phyloP scores from a whole-genome alignment of 2,329 filamentous ascomycete genomes.

The Aspergillus clavatus region DNA sequence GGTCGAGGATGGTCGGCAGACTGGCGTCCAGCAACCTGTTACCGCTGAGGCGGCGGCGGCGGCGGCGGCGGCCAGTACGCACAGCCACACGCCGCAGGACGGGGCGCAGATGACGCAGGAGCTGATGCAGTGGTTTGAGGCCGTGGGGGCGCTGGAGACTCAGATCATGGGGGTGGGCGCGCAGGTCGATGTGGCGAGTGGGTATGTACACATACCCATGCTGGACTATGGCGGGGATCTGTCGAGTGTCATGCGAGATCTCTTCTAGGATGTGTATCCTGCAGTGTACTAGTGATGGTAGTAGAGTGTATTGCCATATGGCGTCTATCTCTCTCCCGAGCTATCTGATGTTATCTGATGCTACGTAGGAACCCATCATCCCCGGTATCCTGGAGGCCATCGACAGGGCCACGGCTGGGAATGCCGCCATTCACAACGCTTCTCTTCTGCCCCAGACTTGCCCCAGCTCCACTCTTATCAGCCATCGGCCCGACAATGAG shows the following conservation, averaged over 20 bases:
- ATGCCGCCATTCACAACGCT: too few relatives aligned
- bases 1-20: too few relatives aligned
- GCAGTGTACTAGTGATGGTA: too few relatives aligned
- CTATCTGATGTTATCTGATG: too few relatives aligned
- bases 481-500: too few relatives aligned
- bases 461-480: too few relatives aligned
- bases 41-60: background rate
- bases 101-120: slow-evolving; percentile 56
- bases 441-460: too few relatives aligned
- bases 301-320: too few relatives aligned
- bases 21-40: background rate
- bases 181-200: slow-evolving; percentile 16
- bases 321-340: too few relatives aligned
- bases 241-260: slow-evolving; percentile 53
- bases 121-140: slow-evolving; percentile 58
- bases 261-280: slow-evolving; percentile 21
- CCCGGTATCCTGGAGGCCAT: too few relatives aligned
- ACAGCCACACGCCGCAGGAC: slow-evolving; percentile 39
- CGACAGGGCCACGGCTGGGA: too few relatives aligned
- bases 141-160: slow-evolving; percentile 51
- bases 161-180: slow-evolving; percentile 34
- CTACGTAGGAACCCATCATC: too few relatives aligned
- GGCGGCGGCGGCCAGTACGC: slow-evolving; percentile 43
- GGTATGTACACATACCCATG: slow-evolving; percentile 25
- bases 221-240: slow-evolving; percentile 55